Evolutionary conservation across 345 rosid species (phyloP).

Genomic region (Fremontodendron californicum): DNA sequence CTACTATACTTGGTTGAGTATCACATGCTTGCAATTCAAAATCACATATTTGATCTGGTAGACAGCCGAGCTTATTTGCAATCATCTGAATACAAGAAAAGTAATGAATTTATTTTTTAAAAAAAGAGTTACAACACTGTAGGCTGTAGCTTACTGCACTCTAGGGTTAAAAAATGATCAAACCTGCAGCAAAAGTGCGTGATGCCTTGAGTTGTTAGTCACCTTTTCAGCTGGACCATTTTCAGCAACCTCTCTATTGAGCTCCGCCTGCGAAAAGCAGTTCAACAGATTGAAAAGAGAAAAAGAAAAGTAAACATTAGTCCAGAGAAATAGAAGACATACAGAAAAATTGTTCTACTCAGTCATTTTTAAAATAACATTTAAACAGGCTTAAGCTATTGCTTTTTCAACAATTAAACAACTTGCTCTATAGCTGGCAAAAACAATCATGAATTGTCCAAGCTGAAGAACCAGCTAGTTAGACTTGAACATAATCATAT

Average conservation of each 20-base stretch:
- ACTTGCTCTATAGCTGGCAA: not conserved
- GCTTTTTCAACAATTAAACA: not conserved
- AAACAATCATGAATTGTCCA: not conserved
- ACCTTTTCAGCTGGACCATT: slow-evolving; percentile 31
- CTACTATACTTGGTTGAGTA: slow-evolving; percentile 84
- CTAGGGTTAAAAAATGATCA: not conserved
- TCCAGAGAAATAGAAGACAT: not conserved
- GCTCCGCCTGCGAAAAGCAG: slow-evolving; percentile 56
- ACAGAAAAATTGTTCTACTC: not conserved
- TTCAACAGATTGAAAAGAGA: slow-evolving; percentile 1
- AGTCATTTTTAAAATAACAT: not conserved
- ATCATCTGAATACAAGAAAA: slow-evolving; percentile 44
- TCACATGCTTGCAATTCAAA: slow-evolving; percentile 98
- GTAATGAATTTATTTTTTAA: not conserved
- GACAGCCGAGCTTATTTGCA: slow-evolving; percentile 57
- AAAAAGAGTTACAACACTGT: not conserved
- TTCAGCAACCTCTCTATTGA: slow-evolving; percentile 45
- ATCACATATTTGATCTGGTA: slow-evolving; percentile 71
- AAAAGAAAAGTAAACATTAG: slow-evolving; percentile 13
- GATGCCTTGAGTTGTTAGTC: slow-evolving; percentile 52
- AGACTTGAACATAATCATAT: not conserved
- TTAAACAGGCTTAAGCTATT: not conserved
- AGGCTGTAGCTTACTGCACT: not conserved
- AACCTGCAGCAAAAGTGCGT: slow-evolving; percentile 69
- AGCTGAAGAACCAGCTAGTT: not conserved